Evolutionary conservation across 2,329 filamentous ascomycete species (phyloP).

Genomic region (Phyllosticta ampelicida): DNA sequence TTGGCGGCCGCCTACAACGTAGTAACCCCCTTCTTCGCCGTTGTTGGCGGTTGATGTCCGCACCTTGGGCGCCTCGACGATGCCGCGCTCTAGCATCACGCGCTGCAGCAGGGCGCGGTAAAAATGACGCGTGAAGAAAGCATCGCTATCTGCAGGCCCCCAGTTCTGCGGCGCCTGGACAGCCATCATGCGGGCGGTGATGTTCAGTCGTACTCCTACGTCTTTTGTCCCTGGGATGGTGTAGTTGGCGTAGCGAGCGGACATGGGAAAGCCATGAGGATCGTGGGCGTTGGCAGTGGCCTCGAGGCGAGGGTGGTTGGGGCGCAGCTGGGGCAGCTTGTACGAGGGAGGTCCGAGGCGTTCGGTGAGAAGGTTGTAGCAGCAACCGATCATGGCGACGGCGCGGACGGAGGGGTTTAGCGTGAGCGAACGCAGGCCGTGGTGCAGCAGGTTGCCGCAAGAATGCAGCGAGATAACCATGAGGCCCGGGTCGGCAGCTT

Average conservation of each 20-base stretch:
- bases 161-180: constrained; percentile 93
- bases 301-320: constrained; percentile 58
- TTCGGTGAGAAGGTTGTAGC: constrained; percentile 94
- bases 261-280: constrained; percentile 91
- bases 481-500: constrained; percentile 35
- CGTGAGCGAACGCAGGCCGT: constrained; percentile 75
- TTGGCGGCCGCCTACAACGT: constrained; percentile 19
- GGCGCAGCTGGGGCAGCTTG: constrained; percentile 69
- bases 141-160: constrained; percentile 67
- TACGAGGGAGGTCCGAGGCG: constrained; percentile 76
- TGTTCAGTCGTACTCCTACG: constrained; percentile 72
- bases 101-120: constrained; percentile 84
- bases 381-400: constrained; percentile 95
- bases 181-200: constrained; percentile 96
- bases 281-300: constrained; percentile 64
- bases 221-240: constrained; percentile 10
- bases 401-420: constrained; percentile 75
- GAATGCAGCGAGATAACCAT: constrained; percentile 96
- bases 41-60: constrained; percentile 15
- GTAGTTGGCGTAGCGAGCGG: constrained; percentile 51
- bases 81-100: constrained; percentile 76
- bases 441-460: constrained; percentile 94
- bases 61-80: constrained; percentile 50
- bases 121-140: constrained; percentile 87
- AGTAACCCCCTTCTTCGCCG: constrained; percentile 29